Percentiles rank a stretch among this genome's conserved stretches.
Conservation (phyloP, 805 yeast species). For the Torulaspora microellipsoides region DNA sequence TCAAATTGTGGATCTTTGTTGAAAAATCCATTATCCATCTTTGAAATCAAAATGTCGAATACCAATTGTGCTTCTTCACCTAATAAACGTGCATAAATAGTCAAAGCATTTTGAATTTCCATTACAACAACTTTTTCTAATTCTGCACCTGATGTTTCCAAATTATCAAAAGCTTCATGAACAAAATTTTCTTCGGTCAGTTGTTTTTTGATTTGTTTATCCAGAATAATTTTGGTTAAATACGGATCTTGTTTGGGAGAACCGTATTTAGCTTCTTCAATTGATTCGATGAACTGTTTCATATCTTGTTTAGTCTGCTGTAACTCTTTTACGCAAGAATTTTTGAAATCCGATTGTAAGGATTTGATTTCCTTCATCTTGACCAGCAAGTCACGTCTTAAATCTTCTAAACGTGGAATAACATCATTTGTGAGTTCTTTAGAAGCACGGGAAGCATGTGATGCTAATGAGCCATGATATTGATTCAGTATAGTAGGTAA, state of each 20-base stretch:
- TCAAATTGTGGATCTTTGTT: conserved; percentile 76
- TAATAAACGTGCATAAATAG: conserved; percentile 62
- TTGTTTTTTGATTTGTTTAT: conserved; percentile 72
- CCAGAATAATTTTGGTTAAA: conserved; percentile 63
- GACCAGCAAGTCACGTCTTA: conserved; percentile 69
- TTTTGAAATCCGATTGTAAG: conserved; percentile 79
- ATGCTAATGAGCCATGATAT: conserved; percentile 58
- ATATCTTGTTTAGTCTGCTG: conserved; percentile 57
- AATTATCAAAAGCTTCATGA: conserved; percentile 82
- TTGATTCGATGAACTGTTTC: conserved; percentile 50
- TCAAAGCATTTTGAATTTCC: conserved; percentile 79
- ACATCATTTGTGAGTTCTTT: conserved; percentile 58
- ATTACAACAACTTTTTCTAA: conserved; percentile 81
- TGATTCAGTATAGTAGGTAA: conserved; percentile 66
- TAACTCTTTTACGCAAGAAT: conserved; percentile 65
- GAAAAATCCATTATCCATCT: conserved; percentile 63
- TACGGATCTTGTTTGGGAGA: conserved; percentile 71
- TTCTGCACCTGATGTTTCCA: conserved; percentile 83
- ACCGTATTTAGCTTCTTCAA: conserved; percentile 54
- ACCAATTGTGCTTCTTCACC: conserved; percentile 72
- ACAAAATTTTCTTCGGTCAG: conserved; percentile 78
- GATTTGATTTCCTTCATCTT: conserved; percentile 85
- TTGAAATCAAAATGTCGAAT: conserved; percentile 59
- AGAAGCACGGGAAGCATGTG: conserved; percentile 52
- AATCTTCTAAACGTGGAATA: conserved; percentile 61